Conservation (phyloP, 345 rosid genomes). For the Citrus inodora region DNA sequence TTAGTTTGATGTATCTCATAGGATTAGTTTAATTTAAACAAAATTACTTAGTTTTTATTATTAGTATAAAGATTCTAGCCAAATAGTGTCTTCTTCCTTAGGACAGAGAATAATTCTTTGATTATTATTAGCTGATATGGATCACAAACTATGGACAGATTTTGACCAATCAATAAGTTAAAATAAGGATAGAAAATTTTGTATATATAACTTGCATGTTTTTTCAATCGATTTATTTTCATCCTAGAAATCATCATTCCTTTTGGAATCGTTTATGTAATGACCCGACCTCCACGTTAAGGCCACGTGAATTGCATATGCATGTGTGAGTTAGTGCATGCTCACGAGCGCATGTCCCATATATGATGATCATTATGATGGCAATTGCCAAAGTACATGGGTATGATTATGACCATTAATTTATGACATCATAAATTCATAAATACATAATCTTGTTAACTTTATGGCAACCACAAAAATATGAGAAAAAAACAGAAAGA, state of each 20-base stretch:
- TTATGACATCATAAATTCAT: slow-evolving; percentile 10
- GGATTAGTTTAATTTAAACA: too few relatives aligned
- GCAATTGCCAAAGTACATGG: not conserved
- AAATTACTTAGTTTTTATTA: too few relatives aligned
- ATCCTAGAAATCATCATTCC: not conserved
- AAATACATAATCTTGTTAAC: not conserved
- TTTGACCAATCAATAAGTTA: not conserved
- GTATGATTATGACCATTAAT: not conserved
- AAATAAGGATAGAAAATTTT: not conserved
- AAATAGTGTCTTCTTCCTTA: too few relatives aligned
- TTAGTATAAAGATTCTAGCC: too few relatives aligned
- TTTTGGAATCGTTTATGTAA: slow-evolving; percentile 14
- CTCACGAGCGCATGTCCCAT: slow-evolving; percentile 26
- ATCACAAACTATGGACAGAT: not conserved
- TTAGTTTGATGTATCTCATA: too few relatives aligned
- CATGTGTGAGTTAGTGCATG: slow-evolving; percentile 17
- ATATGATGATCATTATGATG: not conserved
- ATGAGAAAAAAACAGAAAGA: not conserved
- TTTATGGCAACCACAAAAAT: not conserved
- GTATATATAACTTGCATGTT: not conserved
- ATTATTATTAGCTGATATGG: not conserved
- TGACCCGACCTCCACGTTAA: slow-evolving; percentile 35
- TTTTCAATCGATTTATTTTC: not conserved
- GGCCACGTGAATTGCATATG: slow-evolving; percentile 42
- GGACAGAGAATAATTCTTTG: too few relatives aligned